These are phyloP conservation scores for Nakazawaea wickerhamii DNA, from an alignment of 805 yeast species.

Conservation along the genomic window DNA sequence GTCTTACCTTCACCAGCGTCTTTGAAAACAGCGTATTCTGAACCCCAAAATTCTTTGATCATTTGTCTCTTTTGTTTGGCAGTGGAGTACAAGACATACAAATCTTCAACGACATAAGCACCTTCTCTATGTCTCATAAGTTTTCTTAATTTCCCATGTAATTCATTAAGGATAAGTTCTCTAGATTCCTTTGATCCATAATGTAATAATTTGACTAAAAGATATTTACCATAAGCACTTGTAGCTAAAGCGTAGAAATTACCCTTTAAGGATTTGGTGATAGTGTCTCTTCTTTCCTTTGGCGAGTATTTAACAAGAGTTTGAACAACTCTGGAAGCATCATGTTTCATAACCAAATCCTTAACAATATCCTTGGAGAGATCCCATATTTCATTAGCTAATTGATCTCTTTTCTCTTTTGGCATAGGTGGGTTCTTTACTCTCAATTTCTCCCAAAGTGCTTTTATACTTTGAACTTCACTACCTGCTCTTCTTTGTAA, in stretches of 20 bases:
- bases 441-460: conserved; percentile 86
- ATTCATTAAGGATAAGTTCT: conserved; percentile 68
- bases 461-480: conserved; percentile 79
- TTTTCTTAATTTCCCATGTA: conserved; percentile 87
- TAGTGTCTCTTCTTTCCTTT: conserved; percentile 68
- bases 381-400: conserved; percentile 82
- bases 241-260: conserved; percentile 79
- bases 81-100: conserved; percentile 78
- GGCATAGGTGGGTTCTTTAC: conserved; percentile 80
- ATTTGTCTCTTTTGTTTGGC: conserved; percentile 83
- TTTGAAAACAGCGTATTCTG: conserved; percentile 87
- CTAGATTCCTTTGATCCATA: conserved; percentile 85
- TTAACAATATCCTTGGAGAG: conserved; percentile 69
- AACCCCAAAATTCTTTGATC: conserved; percentile 95
- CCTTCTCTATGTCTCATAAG: conserved; percentile 97
- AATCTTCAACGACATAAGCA: conserved; percentile 94
- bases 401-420: conserved; percentile 66
- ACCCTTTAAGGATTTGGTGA: conserved; percentile 67
- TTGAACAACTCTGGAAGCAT: conserved; percentile 94
- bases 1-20: conserved; percentile 62
- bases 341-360: conserved; percentile 91
- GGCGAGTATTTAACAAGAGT: conserved; percentile 83
- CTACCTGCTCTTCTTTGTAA: conserved; percentile 81
- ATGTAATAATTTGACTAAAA: conserved; percentile 82
- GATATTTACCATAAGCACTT: conserved; percentile 88